These are phyloP conservation scores for Diaporthe australafricana DNA, from an alignment of 2,329 filamentous ascomycete species.

Conservation along the genomic window DNA sequence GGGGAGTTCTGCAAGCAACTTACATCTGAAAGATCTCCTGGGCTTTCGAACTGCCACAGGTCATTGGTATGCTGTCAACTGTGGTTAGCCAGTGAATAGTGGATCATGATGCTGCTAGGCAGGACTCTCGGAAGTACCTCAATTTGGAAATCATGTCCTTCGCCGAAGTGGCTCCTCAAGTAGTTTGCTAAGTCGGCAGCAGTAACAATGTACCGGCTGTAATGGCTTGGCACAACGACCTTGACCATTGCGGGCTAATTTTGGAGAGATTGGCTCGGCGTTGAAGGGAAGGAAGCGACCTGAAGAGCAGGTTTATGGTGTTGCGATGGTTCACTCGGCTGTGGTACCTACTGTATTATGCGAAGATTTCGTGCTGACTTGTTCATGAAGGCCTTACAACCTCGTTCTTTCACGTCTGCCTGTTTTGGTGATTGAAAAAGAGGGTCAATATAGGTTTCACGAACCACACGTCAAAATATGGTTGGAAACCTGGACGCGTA, in stretches of 20 bases:
- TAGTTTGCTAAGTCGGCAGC: conserved; percentile 17
- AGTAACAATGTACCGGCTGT: conserved; percentile 33
- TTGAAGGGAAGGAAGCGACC: too few relatives aligned
- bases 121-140: too few relatives aligned
- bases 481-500: too few relatives aligned
- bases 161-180: conserved; percentile 25
- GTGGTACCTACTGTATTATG: neutral
- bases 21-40: conserved; percentile 30
- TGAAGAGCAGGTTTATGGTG: neutral
- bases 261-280: too few relatives aligned
- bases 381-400: too few relatives aligned
- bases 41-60: conserved; percentile 35
- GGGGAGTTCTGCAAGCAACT: neutral
- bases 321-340: neutral
- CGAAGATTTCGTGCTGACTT: too few relatives aligned
- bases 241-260: conserved; percentile 18
- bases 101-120: too few relatives aligned
- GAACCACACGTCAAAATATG: neutral
- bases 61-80: conserved; percentile 33
- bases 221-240: conserved; percentile 28
- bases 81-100: neutral
- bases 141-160: conserved; percentile 32
- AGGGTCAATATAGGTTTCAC: too few relatives aligned
- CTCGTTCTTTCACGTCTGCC: too few relatives aligned
- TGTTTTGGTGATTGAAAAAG: too few relatives aligned